A percentile compares a stretch with the other conserved stretches of the same genome.
These are phyloP conservation scores for Globisporangium viniferum DNA, from an alignment of 352 stramenopile species.

Conservation along the genomic window DNA sequence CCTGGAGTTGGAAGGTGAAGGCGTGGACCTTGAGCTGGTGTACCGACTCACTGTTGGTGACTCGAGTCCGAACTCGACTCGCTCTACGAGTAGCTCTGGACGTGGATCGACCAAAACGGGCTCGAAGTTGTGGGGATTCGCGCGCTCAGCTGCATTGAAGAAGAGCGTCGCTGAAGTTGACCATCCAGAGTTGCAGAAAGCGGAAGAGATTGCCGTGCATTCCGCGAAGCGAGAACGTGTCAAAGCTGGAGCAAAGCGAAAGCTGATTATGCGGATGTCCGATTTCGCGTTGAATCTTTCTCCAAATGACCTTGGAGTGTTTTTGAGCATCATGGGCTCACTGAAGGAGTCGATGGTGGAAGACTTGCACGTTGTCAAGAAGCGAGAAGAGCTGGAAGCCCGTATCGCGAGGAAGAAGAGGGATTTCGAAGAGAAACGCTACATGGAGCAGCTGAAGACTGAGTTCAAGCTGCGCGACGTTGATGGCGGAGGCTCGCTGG, in stretches of 20 bases:
- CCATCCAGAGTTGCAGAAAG: constrained; percentile 40
- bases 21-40: constrained; percentile 72
- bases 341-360: constrained; percentile 73
- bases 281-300: constrained; percentile 85
- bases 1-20: constrained; percentile 83
- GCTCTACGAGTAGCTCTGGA: constrained; percentile 7
- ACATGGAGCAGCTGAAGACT: constrained; percentile 64
- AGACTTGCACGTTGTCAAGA: constrained; percentile 55
- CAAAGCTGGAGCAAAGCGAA: constrained; percentile 54
- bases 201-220: constrained; percentile 28
- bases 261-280: constrained; percentile 77
- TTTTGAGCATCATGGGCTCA: constrained; percentile 68
- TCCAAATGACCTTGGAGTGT: constrained; percentile 69
- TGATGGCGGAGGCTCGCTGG: constrained; percentile 70
- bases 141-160: constrained; percentile 45
- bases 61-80: constrained; percentile 19
- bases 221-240: constrained; percentile 32
- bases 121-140: constrained; percentile 55
- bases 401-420: constrained; percentile 50
- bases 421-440: constrained; percentile 58
- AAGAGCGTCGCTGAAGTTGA: constrained; percentile 64
- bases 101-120: constrained; percentile 24
- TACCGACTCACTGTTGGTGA: constrained; percentile 67
- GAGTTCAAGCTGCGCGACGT: constrained; percentile 74
- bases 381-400: constrained; percentile 40